Evolutionary conservation across 2,329 filamentous ascomycete species (phyloP), one percentile per base, ranked within the genome.

Genomic region (Pseudocercospora vitis): DNA sequence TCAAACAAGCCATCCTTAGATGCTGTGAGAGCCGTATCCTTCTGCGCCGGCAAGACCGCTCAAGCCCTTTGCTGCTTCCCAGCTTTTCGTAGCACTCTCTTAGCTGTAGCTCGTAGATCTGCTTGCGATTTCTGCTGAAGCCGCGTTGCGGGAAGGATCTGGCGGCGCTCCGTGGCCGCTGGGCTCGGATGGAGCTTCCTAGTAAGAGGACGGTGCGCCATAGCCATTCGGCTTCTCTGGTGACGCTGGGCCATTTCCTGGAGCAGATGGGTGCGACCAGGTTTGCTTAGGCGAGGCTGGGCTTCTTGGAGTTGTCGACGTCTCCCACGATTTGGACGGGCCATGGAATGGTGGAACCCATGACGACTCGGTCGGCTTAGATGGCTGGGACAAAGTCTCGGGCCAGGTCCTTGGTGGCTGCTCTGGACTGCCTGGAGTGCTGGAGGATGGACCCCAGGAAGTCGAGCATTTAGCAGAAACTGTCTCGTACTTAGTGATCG

Each of bases 401-500:
- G 40, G 9, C 40, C 40, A 45, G 16, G 40, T 45, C 24, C 29
- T 37, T 12, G 37, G 19, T 42, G 37, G 19, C 37, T 42, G 37
- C 19, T 23, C 37, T 11, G 19, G 9, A n/a, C 21, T 42, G 18
- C 37, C 19, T 26, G 21, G 18, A 14, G 18, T 42, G 37, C 37
- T 47, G 8, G 44, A 31, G 16, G 14, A 18, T 16, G 44, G 29
- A 23, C 44, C 44, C 44, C 44, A 47, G n/a, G 44, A 42, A 18
- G 4, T 47, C 11, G 26, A 31, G 28, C 44, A 47, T 8, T 24
- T 19, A 3, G 24, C 44, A 18, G 44, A 47, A 19, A 47, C 44
- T 9, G 44, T n/a, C n/a, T n/a, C n/a, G n/a, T n/a, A n/a, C n/a
- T n/a, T n/a, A n/a, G n/a, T 47, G 44, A 47, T 31, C 2, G 37